A percentile compares a stretch with the other conserved stretches of the same genome.
Conservation (phyloP, 1,139 yeast genomes). For the Yamadazyma kanchanaburiensis region DNA sequence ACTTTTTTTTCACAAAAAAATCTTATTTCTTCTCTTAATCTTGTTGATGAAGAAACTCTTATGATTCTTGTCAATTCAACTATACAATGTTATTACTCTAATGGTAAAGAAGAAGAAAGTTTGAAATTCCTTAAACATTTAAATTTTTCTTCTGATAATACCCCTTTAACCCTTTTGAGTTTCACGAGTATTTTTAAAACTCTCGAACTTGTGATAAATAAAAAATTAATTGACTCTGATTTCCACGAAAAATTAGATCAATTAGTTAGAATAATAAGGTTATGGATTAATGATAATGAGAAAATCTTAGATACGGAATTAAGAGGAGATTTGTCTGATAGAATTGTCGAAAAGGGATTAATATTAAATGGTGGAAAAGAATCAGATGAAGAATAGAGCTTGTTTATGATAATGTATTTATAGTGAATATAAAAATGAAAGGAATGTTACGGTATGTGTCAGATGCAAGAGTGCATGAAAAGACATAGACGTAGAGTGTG, state of each 20-base stretch:
- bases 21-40: constrained; percentile 29
- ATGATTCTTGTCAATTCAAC: constrained; percentile 28
- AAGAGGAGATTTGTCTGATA: constrained; percentile 27
- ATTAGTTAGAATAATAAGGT: constrained; percentile 23
- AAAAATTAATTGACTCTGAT: constrained; percentile 8
- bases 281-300: constrained; percentile 31
- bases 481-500: no score
- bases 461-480: no score
- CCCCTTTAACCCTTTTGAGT: constrained; percentile 24
- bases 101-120: constrained; percentile 17
- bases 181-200: constrained; percentile 32
- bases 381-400: constrained; percentile 3
- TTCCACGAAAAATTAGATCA: constrained; percentile 24
- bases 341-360: constrained; percentile 32
- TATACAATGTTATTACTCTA: constrained; percentile 21
- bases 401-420: background rate
- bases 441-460: no score
- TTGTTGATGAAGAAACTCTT: constrained; percentile 34
- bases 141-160: constrained; percentile 12
- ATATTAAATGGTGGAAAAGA: constrained; percentile 25
- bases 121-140: constrained; percentile 25
- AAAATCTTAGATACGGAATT: constrained; percentile 20
- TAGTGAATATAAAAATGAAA: no score
- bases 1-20: constrained; percentile 1
- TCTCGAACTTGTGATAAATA: constrained; percentile 21